Evolutionary conservation across 148 eudicot genomes (phyloP).

Genomic region (Cornus suecica): DNA sequence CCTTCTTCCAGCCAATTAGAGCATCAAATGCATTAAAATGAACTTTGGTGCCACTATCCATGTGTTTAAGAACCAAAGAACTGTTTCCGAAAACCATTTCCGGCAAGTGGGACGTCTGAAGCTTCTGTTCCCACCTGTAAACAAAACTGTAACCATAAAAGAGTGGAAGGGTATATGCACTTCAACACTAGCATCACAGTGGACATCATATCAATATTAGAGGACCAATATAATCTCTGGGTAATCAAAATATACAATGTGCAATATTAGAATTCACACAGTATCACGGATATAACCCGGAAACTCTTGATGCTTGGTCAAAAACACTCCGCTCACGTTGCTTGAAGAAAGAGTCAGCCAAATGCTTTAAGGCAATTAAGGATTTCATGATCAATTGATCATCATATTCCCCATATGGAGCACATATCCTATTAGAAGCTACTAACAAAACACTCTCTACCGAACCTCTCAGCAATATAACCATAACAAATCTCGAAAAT

Average conservation of each 20-base stretch:
- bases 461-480: not conserved
- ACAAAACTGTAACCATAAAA: not conserved
- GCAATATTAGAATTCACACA: not conserved
- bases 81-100: slow-evolving; percentile 95
- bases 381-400: not conserved
- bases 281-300: not conserved
- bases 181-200: not conserved
- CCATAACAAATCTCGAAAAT: no score
- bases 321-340: not conserved
- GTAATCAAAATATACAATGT: no score
- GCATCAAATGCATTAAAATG: not conserved
- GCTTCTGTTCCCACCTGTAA: slow-evolving; percentile 93
- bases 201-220: no score
- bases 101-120: slow-evolving; percentile 82
- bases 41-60: not conserved
- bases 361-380: not conserved
- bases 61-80: slow-evolving; percentile 63
- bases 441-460: not conserved
- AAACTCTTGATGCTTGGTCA: not conserved
- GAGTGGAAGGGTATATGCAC: not conserved
- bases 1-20: not conserved
- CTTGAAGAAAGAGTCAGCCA: not conserved
- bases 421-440: not conserved
- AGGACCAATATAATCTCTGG: not conserved
- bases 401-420: no score